Evolutionary conservation across 768 basidiomycete species (phyloP).

Genomic region (Naematelia encephala): DNA sequence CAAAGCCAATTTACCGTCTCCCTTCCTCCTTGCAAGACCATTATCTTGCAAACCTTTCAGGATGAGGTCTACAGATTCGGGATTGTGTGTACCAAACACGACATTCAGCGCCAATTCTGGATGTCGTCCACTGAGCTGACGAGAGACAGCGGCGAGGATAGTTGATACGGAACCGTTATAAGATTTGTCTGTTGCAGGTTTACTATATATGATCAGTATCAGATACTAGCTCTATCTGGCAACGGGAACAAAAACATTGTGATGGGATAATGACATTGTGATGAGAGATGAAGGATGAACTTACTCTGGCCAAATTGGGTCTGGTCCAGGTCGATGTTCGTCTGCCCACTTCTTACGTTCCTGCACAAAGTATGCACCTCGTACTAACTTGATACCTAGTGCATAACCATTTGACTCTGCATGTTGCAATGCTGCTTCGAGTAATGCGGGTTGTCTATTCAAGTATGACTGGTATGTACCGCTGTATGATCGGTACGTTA

Average conservation of each 20-base stretch:
- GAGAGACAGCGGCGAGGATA: conserved; percentile 60
- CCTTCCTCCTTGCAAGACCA: conserved; percentile 31
- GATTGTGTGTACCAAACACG: conserved; percentile 85
- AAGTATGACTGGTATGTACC: conserved; percentile 89
- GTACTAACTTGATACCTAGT: conserved; percentile 85
- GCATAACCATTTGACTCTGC: conserved; percentile 67
- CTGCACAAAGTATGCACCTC: conserved; percentile 83
- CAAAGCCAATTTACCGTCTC: conserved; percentile 51
- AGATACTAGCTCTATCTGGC: neutral
- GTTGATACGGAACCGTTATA: conserved; percentile 64
- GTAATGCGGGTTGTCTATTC: conserved; percentile 66
- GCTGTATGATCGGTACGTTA: conserved; percentile 53
- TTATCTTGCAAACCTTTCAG: conserved; percentile 57
- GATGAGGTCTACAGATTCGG: conserved; percentile 64
- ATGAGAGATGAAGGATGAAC: conserved; percentile 1
- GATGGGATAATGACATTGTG: too few species aligned
- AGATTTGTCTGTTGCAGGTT: conserved; percentile 61
- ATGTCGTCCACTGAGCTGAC: conserved; percentile 46
- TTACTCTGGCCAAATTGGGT: conserved; percentile 49
- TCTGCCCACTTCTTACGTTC: conserved; percentile 55
- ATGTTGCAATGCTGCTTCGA: conserved; percentile 63
- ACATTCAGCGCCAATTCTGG: conserved; percentile 58
- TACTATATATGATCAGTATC: conserved; percentile 27
- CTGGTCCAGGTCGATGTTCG: conserved; percentile 41
- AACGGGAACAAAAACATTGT: too few species aligned